Percentiles rank a stretch among this genome's conserved stretches.
Evolutionary conservation across 768 basidiomycete species (phyloP).

Genomic region (Trametes coccinea): DNA sequence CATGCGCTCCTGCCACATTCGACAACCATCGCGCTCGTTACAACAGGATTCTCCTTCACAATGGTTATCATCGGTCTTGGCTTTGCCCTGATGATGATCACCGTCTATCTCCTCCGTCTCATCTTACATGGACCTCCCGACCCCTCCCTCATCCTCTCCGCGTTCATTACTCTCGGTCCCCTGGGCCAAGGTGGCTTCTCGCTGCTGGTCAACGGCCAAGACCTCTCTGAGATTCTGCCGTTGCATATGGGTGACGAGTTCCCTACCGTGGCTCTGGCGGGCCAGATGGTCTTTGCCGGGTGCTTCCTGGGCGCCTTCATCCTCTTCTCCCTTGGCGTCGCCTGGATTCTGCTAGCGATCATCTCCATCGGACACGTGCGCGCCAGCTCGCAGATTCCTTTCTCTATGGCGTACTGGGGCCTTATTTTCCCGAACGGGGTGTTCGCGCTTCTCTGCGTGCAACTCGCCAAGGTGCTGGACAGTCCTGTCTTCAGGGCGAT

Average conservation of each 20-base stretch:
- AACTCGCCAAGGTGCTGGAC: conserved; percentile 50
- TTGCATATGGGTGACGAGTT: conserved; percentile 33
- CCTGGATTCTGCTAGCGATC: conserved; percentile 50
- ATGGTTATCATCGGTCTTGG: conserved; percentile 48
- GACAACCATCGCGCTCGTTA: conserved; percentile 41
- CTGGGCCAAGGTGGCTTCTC: conserved; percentile 55
- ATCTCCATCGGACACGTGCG: conserved; percentile 38
- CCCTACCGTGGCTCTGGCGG: conserved; percentile 36
- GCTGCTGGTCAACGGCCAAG: conserved; percentile 41
- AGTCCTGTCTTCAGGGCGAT: conserved; percentile 52
- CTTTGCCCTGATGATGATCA: conserved; percentile 51
- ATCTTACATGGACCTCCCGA: conserved; percentile 44
- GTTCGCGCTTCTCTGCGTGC: conserved; percentile 49
- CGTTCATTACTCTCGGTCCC: conserved; percentile 53
- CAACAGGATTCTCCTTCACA: conserved; percentile 43
- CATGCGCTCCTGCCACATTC: conserved; percentile 39
- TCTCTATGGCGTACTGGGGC: conserved; percentile 55
- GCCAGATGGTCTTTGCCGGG: conserved; percentile 44
- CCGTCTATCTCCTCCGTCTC: conserved; percentile 46
- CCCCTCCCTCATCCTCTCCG: conserved; percentile 40
- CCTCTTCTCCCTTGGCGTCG: conserved; percentile 57
- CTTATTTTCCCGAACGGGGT: conserved; percentile 58
- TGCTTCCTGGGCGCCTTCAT: conserved; percentile 49
- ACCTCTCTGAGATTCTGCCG: conserved; percentile 38
- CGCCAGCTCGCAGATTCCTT: conserved; percentile 36